These are phyloP conservation scores for Botrytis cinerea DNA, from an alignment of 2,329 filamentous ascomycete genomes.

Conservation along the genomic window DNA sequence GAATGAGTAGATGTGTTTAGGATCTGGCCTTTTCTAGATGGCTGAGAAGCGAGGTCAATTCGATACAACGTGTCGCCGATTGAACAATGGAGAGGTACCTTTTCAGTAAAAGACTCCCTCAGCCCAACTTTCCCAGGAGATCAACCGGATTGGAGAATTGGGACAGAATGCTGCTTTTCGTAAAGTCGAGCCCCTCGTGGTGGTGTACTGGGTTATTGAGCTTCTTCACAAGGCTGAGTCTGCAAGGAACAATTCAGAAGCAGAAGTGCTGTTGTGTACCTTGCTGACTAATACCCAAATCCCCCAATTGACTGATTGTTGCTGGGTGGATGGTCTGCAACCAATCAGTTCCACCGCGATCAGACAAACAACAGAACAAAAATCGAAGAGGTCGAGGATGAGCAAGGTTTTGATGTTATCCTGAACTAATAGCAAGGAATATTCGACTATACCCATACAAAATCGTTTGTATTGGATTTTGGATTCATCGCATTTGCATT, in stretches of 20 bases:
- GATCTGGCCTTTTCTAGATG: slow-evolving; percentile 17
- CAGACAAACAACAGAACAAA: slow-evolving; percentile 22
- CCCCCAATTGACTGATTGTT: slow-evolving; percentile 17
- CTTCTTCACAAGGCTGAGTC: slow-evolving; percentile 22
- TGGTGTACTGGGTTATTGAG: background rate
- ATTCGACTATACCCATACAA: background rate
- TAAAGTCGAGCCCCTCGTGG: background rate
- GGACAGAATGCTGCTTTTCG: background rate
- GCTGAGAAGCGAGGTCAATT: background rate
- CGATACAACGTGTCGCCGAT: background rate
- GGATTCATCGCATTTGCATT: slow-evolving; percentile 1
- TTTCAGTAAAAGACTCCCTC: background rate
- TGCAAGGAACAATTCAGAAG: slow-evolving; percentile 5
- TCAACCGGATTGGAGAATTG: background rate
- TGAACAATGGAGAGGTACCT: background rate
- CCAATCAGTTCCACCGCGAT: slow-evolving; percentile 21
- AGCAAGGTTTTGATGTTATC: slow-evolving; percentile 15
- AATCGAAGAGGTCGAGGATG: slow-evolving; percentile 6
- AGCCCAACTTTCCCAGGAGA: background rate
- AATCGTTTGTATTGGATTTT: background rate
- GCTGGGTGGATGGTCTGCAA: slow-evolving; percentile 25
- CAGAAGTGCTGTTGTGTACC: background rate
- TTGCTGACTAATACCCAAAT: slow-evolving; percentile 17
- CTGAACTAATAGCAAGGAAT: background rate
- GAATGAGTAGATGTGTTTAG: slow-evolving; percentile 9